Conservation (phyloP, 352 stramenopile species). For the Thalassiosira livingstoniorum region DNA sequence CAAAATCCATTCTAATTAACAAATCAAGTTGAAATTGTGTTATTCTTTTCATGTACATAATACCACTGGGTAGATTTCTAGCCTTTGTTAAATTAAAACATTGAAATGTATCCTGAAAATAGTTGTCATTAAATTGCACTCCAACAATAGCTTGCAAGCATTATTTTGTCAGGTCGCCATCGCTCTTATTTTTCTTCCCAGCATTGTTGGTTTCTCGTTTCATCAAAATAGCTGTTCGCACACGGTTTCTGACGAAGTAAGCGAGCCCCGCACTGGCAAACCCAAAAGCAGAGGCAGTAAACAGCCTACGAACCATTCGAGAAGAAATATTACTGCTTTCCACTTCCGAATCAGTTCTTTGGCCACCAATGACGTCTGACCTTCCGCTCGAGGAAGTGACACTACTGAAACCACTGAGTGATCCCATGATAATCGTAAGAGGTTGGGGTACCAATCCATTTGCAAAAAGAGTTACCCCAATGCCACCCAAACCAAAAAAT, state of each 20-base stretch:
- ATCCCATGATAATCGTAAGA: conserved; percentile 22
- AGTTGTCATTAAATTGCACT: too few species aligned
- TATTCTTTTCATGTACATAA: too few species aligned
- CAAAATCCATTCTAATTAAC: too few species aligned
- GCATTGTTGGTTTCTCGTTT: conserved; percentile 30
- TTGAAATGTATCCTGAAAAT: too few species aligned
- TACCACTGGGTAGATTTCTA: too few species aligned
- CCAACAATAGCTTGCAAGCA: too few species aligned
- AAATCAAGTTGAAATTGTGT: too few species aligned
- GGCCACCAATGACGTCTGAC: not conserved
- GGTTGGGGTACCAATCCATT: not conserved
- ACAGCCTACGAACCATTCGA: conserved; percentile 42
- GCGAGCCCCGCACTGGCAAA: conserved; percentile 52
- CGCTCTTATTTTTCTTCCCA: too few species aligned
- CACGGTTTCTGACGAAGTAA: conserved; percentile 54
- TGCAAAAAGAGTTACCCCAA: conserved; percentile 29
- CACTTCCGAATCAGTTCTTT: conserved; percentile 4
- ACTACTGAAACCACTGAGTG: conserved; percentile 5
- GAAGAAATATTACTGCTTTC: conserved; percentile 4
- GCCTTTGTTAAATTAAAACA: too few species aligned
- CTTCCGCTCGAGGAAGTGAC: not conserved
- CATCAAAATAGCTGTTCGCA: conserved; percentile 35
- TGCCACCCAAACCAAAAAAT: conserved; percentile 43
- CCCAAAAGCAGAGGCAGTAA: conserved; percentile 50
- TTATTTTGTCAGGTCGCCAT: too few species aligned